Base-by-base conservation (phyloP, 805 yeast species). In the Metschnikowia matae region DNA sequence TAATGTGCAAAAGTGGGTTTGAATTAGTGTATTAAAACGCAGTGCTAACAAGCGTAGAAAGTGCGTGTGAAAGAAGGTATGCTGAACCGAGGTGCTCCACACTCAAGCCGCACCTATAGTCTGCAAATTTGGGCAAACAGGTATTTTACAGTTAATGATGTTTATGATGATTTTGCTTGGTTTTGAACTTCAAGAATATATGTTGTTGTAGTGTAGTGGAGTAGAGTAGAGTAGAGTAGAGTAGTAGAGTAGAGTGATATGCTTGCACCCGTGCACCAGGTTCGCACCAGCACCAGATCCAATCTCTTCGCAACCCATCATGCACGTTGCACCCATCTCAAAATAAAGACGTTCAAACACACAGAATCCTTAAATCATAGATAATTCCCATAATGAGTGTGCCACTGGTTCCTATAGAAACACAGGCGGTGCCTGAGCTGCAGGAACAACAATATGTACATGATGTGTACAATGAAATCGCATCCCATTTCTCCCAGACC, bases 391-490 rank as follows among this genome's bases (percentile, higher is more conserved):
- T 21, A 23, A 68, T 68, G 72, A 56, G 69, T 21, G 65, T 67
- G n/a, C 70, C 71, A 2, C 66, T 70, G 13, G 58, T 65, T 4
- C 58, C 70, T 18, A 58, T 67, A 17, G 64, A 59, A 29, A 58
- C 57, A 3, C 59, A 52, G 46, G 50, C 50, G 8, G 75, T 76
- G 18, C 84, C 89, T 1, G 74, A 71, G 34, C 56, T 62, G 10
- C 85, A 83, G 64, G 99, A 94, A 62, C 81, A 84, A 44, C 77
- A 77, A 46, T 84, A 80, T 62, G 99, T 94, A 1, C 99, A 94
- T 66, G 79, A 80, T n/a, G 96, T 94, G 10, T 94, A 94, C 71
- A 88, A 94, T 62, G 87, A 87, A 52, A 94, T 94, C 29, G 98
- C 99, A 0, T 59, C 84, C 8, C 99, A 94, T 65, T 94, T 94